Percentiles rank a stretch among this genome's conserved stretches.
Conservation (phyloP, 305 asterid species). For the Solanum hybrid region DNA sequence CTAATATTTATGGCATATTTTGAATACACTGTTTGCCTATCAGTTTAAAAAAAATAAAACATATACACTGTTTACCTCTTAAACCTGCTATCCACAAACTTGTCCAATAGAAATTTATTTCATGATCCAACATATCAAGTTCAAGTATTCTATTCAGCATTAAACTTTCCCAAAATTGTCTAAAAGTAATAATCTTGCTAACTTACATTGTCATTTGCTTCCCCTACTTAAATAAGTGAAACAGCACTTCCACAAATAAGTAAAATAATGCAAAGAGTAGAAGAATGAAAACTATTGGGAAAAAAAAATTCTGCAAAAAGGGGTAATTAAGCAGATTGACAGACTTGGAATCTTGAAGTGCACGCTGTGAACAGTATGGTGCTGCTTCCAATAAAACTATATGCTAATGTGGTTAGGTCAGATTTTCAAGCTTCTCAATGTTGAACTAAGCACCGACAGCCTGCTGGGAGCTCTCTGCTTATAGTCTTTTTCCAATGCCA, state of each 20-base stretch:
- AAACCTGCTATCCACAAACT: background rate
- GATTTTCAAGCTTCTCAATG: slow-evolving; percentile 64
- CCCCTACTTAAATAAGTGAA: background rate
- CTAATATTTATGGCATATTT: background rate
- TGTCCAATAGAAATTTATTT: background rate
- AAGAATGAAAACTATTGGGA: background rate
- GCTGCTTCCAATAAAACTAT: background rate
- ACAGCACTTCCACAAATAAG: background rate
- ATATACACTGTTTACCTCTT: background rate
- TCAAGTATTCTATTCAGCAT: background rate
- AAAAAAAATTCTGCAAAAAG: background rate
- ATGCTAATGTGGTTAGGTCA: slow-evolving; percentile 28
- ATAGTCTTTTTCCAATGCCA: slow-evolving; percentile 66
- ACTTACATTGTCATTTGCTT: background rate
- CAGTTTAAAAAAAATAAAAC: background rate
- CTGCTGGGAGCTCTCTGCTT: slow-evolving; percentile 59
- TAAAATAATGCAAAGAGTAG: background rate
- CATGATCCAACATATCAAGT: background rate
- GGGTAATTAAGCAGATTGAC: background rate
- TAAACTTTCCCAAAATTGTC: slow-evolving; percentile 1
- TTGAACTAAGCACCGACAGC: slow-evolving; percentile 37
- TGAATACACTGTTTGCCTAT: background rate
- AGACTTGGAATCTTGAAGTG: background rate
- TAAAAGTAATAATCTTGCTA: background rate
- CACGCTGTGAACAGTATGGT: background rate